These are phyloP conservation scores for Beauveria bassiana DNA, from an alignment of 2,329 filamentous ascomycete genomes.

Conservation along the genomic window DNA sequence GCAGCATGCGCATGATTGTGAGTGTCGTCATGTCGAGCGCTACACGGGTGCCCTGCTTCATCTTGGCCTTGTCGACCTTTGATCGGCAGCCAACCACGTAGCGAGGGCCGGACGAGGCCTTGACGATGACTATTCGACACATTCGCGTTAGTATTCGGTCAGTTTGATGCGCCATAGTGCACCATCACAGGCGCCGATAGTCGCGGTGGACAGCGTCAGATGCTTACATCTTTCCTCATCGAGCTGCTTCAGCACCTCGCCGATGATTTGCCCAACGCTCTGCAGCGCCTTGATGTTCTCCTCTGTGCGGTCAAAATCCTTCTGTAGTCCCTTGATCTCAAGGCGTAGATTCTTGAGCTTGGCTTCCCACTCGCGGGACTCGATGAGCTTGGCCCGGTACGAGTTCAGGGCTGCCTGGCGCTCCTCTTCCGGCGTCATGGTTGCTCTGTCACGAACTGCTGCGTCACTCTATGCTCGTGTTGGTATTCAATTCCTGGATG, in stretches of 20 bases:
- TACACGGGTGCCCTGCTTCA: slow-evolving; percentile 97
- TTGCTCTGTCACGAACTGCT: slow-evolving; percentile 14
- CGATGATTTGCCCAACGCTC: slow-evolving; percentile 98
- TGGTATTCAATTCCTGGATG: not conserved
- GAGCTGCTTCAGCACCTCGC: slow-evolving; percentile 96
- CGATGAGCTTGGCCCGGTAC: slow-evolving; percentile 76
- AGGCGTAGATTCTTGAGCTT: slow-evolving; percentile 91
- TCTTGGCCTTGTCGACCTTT: slow-evolving; percentile 93
- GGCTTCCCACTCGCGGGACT: slow-evolving; percentile 97
- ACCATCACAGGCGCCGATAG: too few relatives aligned
- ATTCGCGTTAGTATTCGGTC: not conserved
- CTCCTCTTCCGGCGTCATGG: slow-evolving; percentile 49
- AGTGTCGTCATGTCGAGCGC: slow-evolving; percentile 99
- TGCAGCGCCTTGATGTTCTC: slow-evolving; percentile 99
- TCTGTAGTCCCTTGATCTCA: slow-evolving; percentile 92
- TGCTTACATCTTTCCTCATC: slow-evolving; percentile 94
- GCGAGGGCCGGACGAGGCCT: slow-evolving; percentile 91
- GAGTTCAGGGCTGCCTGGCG: slow-evolving; percentile 64
- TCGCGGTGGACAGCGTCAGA: not conserved
- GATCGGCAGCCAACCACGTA: slow-evolving; percentile 98
- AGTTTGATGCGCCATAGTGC: slow-evolving; percentile 16
- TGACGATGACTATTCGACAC: slow-evolving; percentile 78
- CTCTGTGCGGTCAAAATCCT: slow-evolving; percentile 93
- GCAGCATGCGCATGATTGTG: slow-evolving; percentile 99
- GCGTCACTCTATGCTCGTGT: not conserved